These are phyloP conservation scores for Globisporangium echinulatum DNA, from an alignment of 352 stramenopile genomes.

Conservation along the genomic window DNA sequence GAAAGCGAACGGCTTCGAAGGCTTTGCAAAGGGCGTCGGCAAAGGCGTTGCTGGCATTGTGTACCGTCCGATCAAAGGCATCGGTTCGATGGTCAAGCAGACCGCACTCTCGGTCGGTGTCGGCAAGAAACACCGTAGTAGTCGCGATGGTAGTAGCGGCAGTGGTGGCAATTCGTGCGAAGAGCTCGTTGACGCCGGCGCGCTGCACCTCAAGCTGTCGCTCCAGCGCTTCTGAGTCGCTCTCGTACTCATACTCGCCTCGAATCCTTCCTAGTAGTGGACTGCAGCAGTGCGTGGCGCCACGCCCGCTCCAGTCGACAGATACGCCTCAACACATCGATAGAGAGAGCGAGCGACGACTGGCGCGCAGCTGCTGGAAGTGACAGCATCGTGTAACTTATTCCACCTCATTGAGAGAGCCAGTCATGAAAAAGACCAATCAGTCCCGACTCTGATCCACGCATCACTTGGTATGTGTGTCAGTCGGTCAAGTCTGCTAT, in stretches of 20 bases:
- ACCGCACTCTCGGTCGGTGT: constrained; percentile 60
- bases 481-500: neutral
- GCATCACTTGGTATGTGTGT: neutral
- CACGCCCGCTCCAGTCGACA: neutral
- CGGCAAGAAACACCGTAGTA: constrained; percentile 37
- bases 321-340: neutral
- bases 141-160: neutral
- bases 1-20: constrained; percentile 60
- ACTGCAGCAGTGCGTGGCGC: too few relatives aligned
- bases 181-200: constrained; percentile 51
- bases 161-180: constrained; percentile 14
- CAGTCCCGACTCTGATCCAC: too few relatives aligned
- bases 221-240: constrained; percentile 51
- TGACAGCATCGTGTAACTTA: constrained; percentile 55
- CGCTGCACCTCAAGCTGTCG: constrained; percentile 51
- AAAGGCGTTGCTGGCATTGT: constrained; percentile 64
- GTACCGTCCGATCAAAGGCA: constrained; percentile 61
- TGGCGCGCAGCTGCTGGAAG: neutral
- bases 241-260: neutral
- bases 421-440: too few relatives aligned
- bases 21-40: constrained; percentile 69
- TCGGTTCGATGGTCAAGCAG: constrained; percentile 75
- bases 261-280: too few relatives aligned
- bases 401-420: constrained; percentile 3
- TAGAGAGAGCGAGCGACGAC: too few relatives aligned